Base-by-base conservation (phyloP, 371 early-diverging fungal genomes). In the Polyrhizophydium stewartii region DNA sequence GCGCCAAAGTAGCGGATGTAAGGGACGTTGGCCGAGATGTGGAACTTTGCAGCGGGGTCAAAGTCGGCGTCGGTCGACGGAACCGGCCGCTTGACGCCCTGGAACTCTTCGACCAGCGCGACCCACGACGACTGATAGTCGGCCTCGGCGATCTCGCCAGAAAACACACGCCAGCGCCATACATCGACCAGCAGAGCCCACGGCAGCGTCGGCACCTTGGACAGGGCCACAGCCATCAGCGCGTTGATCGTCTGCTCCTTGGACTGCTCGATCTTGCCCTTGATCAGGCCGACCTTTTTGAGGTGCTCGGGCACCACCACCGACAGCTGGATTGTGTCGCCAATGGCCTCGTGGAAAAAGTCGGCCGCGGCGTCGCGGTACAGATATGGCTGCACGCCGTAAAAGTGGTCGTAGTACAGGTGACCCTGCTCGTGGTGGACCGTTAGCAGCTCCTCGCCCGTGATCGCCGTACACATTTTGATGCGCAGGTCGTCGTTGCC, bases 351-450 rank as follows among this genome's bases (percentile, higher is more conserved):
- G 30, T 60, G 50, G 62, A 68, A 68, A 31, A 60, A 60, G 37
- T 68, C 69, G 49, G 64, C 56, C 6, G 69, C 69, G 5, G 62
- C 65, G 21, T 10, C 38, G 6, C 69, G 61, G 61, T 50, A 68
- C 35, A 50, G 30, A 28, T 33, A 31, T 13, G 69, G 69, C 38
- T 57, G 65, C 0, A 58, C 7, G 17, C 53, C 25, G 62, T 68
- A 68, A 35, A 61, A 51, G 38, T 56, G 65, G 57, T 65, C 61
- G 40, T 68, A 68, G 62, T 61, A 61, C 28, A 68, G 25, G 37
- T 68, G 69, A 0, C 69, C 69, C 31, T 68, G 69, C 56, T 68
- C 69, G 57, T 68, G 69, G 47, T 68, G 69, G 22, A 68, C 63
- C 12, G 65, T 65, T 31, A 38, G 25, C 21, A 68, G 47, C 25